These are phyloP conservation scores for Vachellia pachyceras DNA, from an alignment of 306 rosid species.

Conservation along the genomic window DNA sequence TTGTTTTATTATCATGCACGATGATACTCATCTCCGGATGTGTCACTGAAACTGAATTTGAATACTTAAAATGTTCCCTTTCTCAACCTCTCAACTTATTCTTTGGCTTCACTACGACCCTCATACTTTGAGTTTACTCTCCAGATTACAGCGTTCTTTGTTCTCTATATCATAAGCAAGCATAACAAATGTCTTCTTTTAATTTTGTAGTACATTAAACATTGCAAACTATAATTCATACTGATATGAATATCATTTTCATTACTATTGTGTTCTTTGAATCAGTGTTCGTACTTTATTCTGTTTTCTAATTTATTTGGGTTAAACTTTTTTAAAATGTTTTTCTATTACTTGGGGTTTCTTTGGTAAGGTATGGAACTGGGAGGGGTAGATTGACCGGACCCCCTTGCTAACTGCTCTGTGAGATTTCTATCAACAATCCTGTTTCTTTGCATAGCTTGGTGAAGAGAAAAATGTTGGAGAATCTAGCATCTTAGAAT, in stretches of 20 bases:
- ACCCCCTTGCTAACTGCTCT: not conserved
- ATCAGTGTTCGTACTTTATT: not conserved
- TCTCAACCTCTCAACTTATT: not conserved
- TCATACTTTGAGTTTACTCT: not conserved
- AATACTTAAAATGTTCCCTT: not conserved
- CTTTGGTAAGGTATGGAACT: not conserved
- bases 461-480: not conserved
- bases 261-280: not conserved
- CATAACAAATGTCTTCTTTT: not conserved
- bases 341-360: not conserved
- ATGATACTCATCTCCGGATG: not conserved
- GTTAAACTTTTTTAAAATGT: not conserved
- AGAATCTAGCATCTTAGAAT: not conserved
- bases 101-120: not conserved
- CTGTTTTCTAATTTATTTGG: not conserved
- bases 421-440: not conserved
- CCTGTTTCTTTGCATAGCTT: not conserved
- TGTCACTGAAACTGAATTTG: slow-evolving; percentile 2
- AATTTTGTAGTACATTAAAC: not conserved
- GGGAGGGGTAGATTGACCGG: not conserved
- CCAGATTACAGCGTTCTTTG: not conserved
- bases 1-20: not conserved
- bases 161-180: not conserved
- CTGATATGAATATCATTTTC: not conserved
- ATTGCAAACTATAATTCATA: not conserved